Evolutionary conservation across 257 asterid genomes (phyloP).

Genomic region (Fraxinus quadrangulata): DNA sequence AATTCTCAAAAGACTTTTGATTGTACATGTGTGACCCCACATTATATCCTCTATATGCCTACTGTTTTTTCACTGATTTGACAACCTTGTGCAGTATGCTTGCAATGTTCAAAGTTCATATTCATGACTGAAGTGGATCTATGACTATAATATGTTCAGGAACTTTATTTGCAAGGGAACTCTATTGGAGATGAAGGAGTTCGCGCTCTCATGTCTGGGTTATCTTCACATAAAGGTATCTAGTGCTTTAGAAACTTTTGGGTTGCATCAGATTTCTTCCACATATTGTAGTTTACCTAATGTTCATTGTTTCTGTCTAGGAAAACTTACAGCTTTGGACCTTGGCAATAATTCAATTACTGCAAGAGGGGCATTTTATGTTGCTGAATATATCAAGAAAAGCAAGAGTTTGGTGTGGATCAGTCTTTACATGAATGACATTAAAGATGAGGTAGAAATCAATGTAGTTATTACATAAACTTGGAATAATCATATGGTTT

Average conservation of each 20-base stretch:
- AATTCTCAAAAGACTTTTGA: not conserved
- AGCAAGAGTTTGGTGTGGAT: constrained; percentile 85
- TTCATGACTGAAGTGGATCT: constrained; percentile 23
- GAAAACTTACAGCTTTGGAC: constrained; percentile 72
- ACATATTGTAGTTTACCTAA: constrained; percentile 23
- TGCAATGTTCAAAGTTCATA: not conserved
- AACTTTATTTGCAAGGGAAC: constrained; percentile 89
- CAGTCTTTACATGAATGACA: constrained; percentile 91
- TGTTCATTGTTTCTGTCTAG: constrained; percentile 41
- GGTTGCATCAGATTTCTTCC: constrained; percentile 14
- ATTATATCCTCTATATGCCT: not conserved
- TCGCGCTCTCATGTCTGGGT: constrained; percentile 73
- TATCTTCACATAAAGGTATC: constrained; percentile 77
- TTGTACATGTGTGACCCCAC: not conserved
- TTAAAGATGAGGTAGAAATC: constrained; percentile 74
- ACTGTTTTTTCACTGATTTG: not conserved
- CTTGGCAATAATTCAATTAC: constrained; percentile 85
- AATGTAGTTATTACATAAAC: not conserved
- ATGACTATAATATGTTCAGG: constrained; percentile 47
- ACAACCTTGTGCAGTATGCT: not conserved
- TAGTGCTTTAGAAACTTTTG: constrained; percentile 13
- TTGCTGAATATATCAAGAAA: constrained; percentile 78
- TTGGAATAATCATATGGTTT: not conserved
- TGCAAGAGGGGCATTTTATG: constrained; percentile 72
- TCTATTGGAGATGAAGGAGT: constrained; percentile 94